These are phyloP conservation scores for Erigeron canadensis DNA, from an alignment of 129 eudicot species.

Conservation along the genomic window DNA sequence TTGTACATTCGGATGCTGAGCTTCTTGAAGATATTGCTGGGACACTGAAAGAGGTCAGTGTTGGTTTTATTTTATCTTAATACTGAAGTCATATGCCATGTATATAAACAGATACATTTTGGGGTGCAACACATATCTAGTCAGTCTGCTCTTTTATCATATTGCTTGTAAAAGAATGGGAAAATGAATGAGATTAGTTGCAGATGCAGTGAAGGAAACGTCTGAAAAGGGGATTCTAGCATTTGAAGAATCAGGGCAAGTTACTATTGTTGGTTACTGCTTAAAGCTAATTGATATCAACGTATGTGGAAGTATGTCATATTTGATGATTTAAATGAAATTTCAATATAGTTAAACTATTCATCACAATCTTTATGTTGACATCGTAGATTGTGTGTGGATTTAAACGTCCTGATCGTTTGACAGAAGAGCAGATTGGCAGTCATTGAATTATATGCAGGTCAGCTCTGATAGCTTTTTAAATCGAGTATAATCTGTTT, in stretches of 20 bases:
- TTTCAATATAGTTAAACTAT: not conserved
- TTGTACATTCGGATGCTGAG: slow-evolving; percentile 81
- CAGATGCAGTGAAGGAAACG: slow-evolving; percentile 76
- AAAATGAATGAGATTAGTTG: slow-evolving; percentile 74
- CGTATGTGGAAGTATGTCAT: slow-evolving; percentile 20
- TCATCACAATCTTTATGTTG: not conserved
- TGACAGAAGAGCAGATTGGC: slow-evolving; percentile 63
- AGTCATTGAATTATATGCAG: slow-evolving; percentile 48
- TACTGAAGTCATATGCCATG: not conserved
- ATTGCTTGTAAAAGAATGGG: slow-evolving; percentile 75
- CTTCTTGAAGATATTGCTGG: slow-evolving; percentile 80
- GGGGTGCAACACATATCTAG: not conserved
- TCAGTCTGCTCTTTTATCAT: not conserved
- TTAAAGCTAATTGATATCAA: slow-evolving; percentile 70
- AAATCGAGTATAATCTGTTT: no score
- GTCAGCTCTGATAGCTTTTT: no score
- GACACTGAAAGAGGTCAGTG: slow-evolving; percentile 64
- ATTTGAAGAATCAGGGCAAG: slow-evolving; percentile 73
- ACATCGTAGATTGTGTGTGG: slow-evolving; percentile 60
- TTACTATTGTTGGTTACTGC: slow-evolving; percentile 56
- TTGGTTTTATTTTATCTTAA: not conserved
- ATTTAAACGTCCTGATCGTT: slow-evolving; percentile 67
- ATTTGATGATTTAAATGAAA: not conserved
- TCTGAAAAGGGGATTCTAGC: slow-evolving; percentile 77
- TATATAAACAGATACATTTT: not conserved